These are phyloP conservation scores for Lophium mytilinum DNA, from an alignment of 495 filamentous ascomycete species.

Conservation along the genomic window DNA sequence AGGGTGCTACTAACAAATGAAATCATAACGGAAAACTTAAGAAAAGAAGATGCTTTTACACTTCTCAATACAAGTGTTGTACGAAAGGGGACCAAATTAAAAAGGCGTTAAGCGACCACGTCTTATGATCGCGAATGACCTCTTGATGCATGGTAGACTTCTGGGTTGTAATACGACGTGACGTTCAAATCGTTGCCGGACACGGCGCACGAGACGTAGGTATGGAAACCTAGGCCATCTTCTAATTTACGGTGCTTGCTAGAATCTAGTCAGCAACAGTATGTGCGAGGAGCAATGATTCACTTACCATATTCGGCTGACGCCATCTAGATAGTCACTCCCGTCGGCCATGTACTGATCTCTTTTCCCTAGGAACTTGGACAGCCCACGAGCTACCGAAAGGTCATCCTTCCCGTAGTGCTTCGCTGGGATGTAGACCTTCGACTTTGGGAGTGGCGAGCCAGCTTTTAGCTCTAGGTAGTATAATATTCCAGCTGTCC, in stretches of 20 bases:
- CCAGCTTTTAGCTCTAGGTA: constrained; percentile 31
- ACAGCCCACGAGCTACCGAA: background rate
- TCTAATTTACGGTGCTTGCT: constrained; percentile 4
- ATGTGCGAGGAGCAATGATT: background rate
- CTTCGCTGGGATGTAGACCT: constrained; percentile 33
- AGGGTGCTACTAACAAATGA: too few species aligned
- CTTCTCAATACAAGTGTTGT: too few species aligned
- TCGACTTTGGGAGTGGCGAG: constrained; percentile 22
- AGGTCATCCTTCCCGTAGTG: constrained; percentile 29
- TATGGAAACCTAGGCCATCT: constrained; percentile 7
- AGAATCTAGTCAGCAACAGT: background rate
- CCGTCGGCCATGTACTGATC: background rate
- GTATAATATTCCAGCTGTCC: constrained; percentile 36
- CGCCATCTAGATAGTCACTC: background rate
- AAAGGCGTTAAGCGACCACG: too few species aligned
- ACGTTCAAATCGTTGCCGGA: background rate
- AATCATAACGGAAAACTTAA: too few species aligned
- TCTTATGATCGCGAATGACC: too few species aligned
- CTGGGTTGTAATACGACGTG: constrained; percentile 3
- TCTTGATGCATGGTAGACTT: background rate
- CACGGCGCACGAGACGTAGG: constrained; percentile 4
- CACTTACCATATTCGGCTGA: background rate
- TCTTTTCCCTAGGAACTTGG: background rate
- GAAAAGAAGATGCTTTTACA: too few species aligned
- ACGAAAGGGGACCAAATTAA: too few species aligned